Conservation (phyloP, 768 basidiomycete genomes). For the Lentinus brumalis region DNA sequence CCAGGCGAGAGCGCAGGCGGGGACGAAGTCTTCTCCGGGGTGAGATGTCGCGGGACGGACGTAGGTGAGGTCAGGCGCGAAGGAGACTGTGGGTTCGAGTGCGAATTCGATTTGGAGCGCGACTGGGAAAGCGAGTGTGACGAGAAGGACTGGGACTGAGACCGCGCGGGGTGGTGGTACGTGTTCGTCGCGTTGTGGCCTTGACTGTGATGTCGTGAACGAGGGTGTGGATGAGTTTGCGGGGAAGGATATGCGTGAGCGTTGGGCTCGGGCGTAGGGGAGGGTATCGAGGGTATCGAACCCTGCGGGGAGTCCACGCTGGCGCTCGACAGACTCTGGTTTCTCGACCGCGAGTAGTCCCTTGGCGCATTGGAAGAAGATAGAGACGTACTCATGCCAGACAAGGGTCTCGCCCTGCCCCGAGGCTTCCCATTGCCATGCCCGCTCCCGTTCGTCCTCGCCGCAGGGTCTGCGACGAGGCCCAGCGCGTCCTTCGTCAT, state of each 20-base stretch:
- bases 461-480: slow-evolving; percentile 48
- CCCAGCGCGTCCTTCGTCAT: no score
- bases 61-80: slow-evolving; percentile 11
- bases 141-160: slow-evolving; percentile 7
- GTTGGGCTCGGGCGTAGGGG: slow-evolving; percentile 61
- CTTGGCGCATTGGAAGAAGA: slow-evolving; percentile 32
- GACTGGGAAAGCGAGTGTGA: slow-evolving; percentile 11
- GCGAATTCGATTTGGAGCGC: background rate
- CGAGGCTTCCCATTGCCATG: background rate
- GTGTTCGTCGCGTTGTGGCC: background rate
- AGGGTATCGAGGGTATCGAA: slow-evolving; percentile 82
- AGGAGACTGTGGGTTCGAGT: slow-evolving; percentile 16
- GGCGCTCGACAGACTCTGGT: slow-evolving; percentile 65
- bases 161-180: slow-evolving; percentile 5
- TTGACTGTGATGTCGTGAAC: slow-evolving; percentile 4
- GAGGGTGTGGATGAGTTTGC: slow-evolving; percentile 10
- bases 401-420: slow-evolving; percentile 21
- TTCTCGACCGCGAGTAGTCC: slow-evolving; percentile 43
- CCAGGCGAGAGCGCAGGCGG: slow-evolving; percentile 60
- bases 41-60: slow-evolving; percentile 33
- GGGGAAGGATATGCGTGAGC: slow-evolving; percentile 29
- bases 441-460: slow-evolving; percentile 6
- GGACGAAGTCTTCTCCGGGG: slow-evolving; percentile 59
- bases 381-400: slow-evolving; percentile 19
- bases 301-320: slow-evolving; percentile 71